Evolutionary conservation across 305 asterid genomes (phyloP), one percentile per base, ranked within the genome.

Genomic region (Ilex paraguariensis): DNA sequence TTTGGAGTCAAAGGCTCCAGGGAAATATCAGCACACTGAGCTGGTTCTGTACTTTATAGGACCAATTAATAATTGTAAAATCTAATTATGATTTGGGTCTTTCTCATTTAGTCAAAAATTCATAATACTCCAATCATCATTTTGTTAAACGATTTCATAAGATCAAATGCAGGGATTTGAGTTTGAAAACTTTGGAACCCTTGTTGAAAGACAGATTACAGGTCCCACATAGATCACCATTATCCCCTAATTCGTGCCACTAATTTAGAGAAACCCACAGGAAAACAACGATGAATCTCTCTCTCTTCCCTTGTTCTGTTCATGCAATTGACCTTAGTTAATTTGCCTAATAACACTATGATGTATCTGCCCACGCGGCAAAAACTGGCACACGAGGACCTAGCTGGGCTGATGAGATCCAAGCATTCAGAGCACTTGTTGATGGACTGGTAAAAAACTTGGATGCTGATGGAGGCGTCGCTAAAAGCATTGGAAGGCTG

Each of bases 311-410:
- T 39, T 9, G 61, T 57, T 61, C 31, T 50, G 60, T 58, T 59
- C 58, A 51, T 51, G 53, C 16, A 46, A 46, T 46, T 3, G 15
- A 46, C 10, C 13, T 46, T 46, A 46, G 13, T 42, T 45, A 59
- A 28, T 48, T 46, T 6, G 13, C 55, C 57, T n/a, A 31, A 28
- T 56, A 53, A 10, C 31, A 67, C 59, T 73, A 84, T 15, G 78
- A 79, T 42, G 88, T 76, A 76, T 92, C 96, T 36, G 93, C 65
- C 97, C 97, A 87, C 13, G 95, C 89, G 14, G 98, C 81, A 63
- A 82, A 92, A 31, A 87, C 81, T 6, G 98, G 95, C 62, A 77
- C 83, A 59, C 74, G 89, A 57, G 91, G 70, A 88, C 93, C 81
- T 54, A 87, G 65, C 74, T 71, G 90, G 13, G 82, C 74, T 16